A percentile compares a stretch with the other conserved stretches of the same genome.
Conservation (phyloP, 2,329 filamentous ascomycete species). For the Fusarium aywerte region DNA sequence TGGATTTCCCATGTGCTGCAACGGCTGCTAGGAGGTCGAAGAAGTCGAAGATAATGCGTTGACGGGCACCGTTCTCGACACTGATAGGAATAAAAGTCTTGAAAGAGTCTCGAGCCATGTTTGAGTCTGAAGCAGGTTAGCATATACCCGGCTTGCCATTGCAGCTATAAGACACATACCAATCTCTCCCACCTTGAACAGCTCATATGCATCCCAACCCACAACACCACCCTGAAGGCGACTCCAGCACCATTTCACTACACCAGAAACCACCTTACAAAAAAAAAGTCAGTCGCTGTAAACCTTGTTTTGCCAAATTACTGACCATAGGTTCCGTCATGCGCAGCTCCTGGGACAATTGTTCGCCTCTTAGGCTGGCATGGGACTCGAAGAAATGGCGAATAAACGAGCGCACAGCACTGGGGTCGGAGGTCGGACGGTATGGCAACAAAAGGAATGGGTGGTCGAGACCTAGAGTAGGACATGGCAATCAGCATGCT, state of each 20-base stretch:
- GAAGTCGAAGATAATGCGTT: conserved; percentile 93
- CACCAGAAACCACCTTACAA: conserved; percentile 92
- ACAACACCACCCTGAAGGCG: conserved; percentile 90
- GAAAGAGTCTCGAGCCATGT: conserved; percentile 91
- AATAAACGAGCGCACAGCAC: conserved; percentile 90
- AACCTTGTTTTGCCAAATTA: neutral
- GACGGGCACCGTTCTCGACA: conserved; percentile 85
- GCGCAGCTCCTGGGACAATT: conserved; percentile 84
- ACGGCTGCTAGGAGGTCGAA: conserved; percentile 93
- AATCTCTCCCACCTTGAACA: conserved; percentile 93
- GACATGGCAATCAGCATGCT: conserved; percentile 37
- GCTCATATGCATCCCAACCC: conserved; percentile 95
- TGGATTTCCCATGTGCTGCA: conserved; percentile 91
- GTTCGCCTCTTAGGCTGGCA: conserved; percentile 73
- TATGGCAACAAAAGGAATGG: conserved; percentile 96
- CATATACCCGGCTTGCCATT: neutral
- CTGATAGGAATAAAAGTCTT: conserved; percentile 95
- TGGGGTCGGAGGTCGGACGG: conserved; percentile 90
- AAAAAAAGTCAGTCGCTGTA: conserved; percentile 39
- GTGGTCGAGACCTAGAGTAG: conserved; percentile 77
- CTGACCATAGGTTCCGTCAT: conserved; percentile 93
- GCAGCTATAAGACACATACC: conserved; percentile 60
- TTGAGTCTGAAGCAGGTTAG: conserved; percentile 73
- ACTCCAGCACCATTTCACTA: conserved; percentile 99
- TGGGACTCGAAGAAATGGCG: conserved; percentile 87